These are phyloP conservation scores for Ceratocystis cubensis DNA, from an alignment of 2,329 filamentous ascomycete species.

Conservation along the genomic window DNA sequence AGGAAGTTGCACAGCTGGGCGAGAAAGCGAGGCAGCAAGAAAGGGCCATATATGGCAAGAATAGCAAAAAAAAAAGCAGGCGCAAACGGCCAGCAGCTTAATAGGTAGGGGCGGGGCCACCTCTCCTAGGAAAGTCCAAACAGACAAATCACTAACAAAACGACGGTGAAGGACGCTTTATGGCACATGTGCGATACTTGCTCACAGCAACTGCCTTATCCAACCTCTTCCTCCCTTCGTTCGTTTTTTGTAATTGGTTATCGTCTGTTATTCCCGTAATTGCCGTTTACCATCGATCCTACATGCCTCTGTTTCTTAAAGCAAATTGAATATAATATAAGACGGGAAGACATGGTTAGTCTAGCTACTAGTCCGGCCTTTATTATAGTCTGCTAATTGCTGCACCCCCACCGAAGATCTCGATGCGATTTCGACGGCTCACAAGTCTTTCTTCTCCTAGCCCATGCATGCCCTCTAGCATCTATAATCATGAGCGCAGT, in stretches of 20 bases:
- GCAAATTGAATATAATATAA: neutral
- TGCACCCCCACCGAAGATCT: no score
- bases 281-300: neutral
- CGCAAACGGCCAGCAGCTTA: neutral
- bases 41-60: neutral
- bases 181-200: neutral
- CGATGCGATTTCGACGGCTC: no score
- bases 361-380: neutral
- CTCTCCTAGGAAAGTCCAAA: neutral
- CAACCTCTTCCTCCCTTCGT: neutral
- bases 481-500: neutral
- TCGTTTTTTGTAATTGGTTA: neutral
- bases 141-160: neutral
- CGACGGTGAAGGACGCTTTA: neutral
- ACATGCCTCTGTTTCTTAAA: neutral
- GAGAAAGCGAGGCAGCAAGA: neutral
- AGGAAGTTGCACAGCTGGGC: neutral
- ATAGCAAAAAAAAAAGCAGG: neutral
- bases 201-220: neutral
- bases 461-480: neutral
- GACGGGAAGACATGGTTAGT: neutral
- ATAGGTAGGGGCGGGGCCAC: neutral
- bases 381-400: no score
- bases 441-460: neutral
- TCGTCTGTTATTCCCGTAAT: neutral